Evolutionary conservation across 2,329 filamentous ascomycete genomes (phyloP), one percentile per base, ranked within the genome.

Genomic region (Aspergillus sp.): DNA sequence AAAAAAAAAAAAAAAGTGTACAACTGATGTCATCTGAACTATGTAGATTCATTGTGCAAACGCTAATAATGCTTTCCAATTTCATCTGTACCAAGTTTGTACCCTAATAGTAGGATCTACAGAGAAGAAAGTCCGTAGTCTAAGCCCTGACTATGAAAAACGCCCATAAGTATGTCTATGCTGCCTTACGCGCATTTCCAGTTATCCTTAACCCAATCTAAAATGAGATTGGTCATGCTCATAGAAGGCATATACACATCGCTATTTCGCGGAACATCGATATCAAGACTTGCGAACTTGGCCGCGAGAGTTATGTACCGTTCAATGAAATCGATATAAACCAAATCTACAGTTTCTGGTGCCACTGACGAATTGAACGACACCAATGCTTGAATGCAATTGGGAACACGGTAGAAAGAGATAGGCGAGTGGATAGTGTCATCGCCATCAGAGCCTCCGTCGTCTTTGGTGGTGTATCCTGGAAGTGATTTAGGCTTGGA

Each of bases 321-420:
- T 68, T 93, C 80, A 32, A 97, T 83, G 65, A 96, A 98, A 64
- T 95, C 90, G 49, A 95, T 81, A 63, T 94, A 98, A 12, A 96
- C 83, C 6, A 98, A 66, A 65, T 97, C 91, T 1, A 98, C 89
- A 0, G 70, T 84, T 45, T 86, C 80, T 0, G 88, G 87, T 13
- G 80, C 73, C 5, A 64, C 61, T 0, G 65, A 70, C 9, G 37
- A 19, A 17, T 64, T 54, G 15, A 52, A 35, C 13, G 53, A 49
- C 17, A 94, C 68, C 74, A 56, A 86, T 1, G 85, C 74, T 64
- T 91, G 85, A 49, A 98, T 81, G 64, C 84, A 88, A 66, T 96
- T 96, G 5, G 93, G 91, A 4, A 91, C 81, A 2, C 72, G 66
- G 68, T 90, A 91, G 63, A 87, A 90, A 27, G 78, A 74, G 54